Base-by-base conservation (phyloP, 2,329 filamentous ascomycete species). In the Arthrobotrys sinensis region DNA sequence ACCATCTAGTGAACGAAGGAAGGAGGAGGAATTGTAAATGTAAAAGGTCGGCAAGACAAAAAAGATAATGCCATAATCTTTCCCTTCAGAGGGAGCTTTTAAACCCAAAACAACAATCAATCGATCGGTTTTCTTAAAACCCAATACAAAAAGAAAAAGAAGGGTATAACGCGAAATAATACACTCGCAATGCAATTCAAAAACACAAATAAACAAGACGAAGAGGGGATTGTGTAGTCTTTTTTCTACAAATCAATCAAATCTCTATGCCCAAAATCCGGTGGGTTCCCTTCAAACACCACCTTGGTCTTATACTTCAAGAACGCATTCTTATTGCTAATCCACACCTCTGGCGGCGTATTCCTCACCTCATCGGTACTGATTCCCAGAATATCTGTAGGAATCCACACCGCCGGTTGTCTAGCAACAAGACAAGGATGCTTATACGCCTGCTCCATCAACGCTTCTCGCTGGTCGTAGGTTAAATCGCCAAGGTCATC, bases 401-500 rank as follows among this genome's bases (percentile, higher is more conserved):
- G 96, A 52, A 99, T 93, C 96, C 96, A 99, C 28, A 99, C 91
- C 0, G 93, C 93, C 0, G 96, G 96, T 66, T 94, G 89, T 65
- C 92, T 89, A 0, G 94, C 93, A 7, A 96, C 90, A 43, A 97
- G 87, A 0, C 96, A 96, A 38, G 91, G 91, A 83, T 99, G 96
- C 85, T 94, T 91, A 84, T 99, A 99, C 0, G 95, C 94, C 82
- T 94, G 91, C 68, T 91, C 91, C 11, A 96, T 92, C 45, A 98
- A 89, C 73, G 90, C 87, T 83, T 98, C 94, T 81, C 96, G 89
- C 83, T 97, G 93, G 16, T 95, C 93, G 0, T 94, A 93, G 0
- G 93, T 96, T 60, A 99, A 87, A 83, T 99, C 96, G 84, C 97
- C 95, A 80, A 99, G 91, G 86, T 97, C 94, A 82, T 98, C 95